phyloP scores from a whole-genome alignment of 2,329 filamentous ascomycete species.

The Alternaria conjuncta region DNA sequence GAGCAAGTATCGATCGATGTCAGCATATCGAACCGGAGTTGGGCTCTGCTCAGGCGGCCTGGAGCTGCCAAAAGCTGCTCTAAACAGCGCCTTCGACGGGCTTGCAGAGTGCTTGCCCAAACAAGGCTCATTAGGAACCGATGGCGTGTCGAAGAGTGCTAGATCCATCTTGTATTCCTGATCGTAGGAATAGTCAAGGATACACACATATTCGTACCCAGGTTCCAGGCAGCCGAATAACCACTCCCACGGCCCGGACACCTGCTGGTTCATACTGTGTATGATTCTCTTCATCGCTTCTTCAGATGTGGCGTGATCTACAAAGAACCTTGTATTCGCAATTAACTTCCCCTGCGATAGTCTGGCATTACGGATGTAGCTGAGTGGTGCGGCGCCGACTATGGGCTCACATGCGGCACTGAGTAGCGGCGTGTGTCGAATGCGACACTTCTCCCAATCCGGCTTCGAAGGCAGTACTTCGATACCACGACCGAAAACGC shows the following conservation, averaged over 20 bases:
- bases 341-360: not conserved
- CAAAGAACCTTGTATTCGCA: slow-evolving; percentile 6
- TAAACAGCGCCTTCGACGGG: not conserved
- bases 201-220: slow-evolving; percentile 14
- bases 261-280: slow-evolving; percentile 5
- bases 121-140: not conserved
- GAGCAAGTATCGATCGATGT: slow-evolving; percentile 6
- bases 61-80: not conserved
- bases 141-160: not conserved
- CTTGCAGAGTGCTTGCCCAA: not conserved
- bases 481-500: slow-evolving; percentile 17
- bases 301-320: not conserved
- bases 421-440: slow-evolving; percentile 1
- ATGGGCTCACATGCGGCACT: not conserved
- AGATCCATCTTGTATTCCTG: not conserved
- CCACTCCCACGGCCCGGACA: slow-evolving; percentile 9
- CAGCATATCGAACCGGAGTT: not conserved
- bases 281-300: not conserved
- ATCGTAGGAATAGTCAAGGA: slow-evolving; percentile 5
- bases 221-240: slow-evolving; percentile 4
- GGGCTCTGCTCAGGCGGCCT: not conserved
- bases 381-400: slow-evolving; percentile 3
- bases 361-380: not conserved
- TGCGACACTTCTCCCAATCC: not conserved
- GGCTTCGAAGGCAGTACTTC: slow-evolving; percentile 10